These are phyloP conservation scores for Starmerella powellii DNA, from an alignment of 805 yeast genomes.

Conservation along the genomic window DNA sequence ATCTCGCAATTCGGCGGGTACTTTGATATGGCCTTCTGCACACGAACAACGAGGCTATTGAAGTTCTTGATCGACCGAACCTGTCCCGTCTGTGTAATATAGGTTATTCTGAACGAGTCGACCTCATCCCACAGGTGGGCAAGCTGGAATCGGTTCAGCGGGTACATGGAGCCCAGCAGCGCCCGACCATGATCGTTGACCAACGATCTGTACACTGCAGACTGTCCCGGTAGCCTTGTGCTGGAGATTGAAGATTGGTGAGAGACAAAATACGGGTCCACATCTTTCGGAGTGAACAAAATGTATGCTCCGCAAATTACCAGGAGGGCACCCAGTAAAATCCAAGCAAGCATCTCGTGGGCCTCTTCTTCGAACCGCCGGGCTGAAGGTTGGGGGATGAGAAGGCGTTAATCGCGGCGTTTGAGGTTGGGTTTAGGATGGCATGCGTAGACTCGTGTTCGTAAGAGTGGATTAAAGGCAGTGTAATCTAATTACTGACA, in stretches of 20 bases:
- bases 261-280: constrained; percentile 27
- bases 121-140: constrained; percentile 40
- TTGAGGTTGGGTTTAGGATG: no score
- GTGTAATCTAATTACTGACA: no score
- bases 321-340: constrained; percentile 12
- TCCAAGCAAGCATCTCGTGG: constrained; percentile 18
- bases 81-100: constrained; percentile 6
- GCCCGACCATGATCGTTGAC: constrained; percentile 53
- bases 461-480: no score
- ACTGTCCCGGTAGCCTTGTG: constrained; percentile 53
- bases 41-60: constrained; percentile 7
- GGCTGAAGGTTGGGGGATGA: no score
- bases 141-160: constrained; percentile 48
- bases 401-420: no score
- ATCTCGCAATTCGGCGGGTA: constrained; percentile 7
- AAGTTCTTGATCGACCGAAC: constrained; percentile 4
- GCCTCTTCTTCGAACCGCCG: background rate
- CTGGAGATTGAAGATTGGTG: constrained; percentile 55
- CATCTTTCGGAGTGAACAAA: constrained; percentile 26
- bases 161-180: constrained; percentile 14
- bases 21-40: constrained; percentile 7
- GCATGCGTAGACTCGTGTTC: no score
- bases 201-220: constrained; percentile 64
- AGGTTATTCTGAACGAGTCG: constrained; percentile 8
- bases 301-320: constrained; percentile 17